Conservation (phyloP, 148 eudicot genomes). For the Mesembryanthemum crystallinum region DNA sequence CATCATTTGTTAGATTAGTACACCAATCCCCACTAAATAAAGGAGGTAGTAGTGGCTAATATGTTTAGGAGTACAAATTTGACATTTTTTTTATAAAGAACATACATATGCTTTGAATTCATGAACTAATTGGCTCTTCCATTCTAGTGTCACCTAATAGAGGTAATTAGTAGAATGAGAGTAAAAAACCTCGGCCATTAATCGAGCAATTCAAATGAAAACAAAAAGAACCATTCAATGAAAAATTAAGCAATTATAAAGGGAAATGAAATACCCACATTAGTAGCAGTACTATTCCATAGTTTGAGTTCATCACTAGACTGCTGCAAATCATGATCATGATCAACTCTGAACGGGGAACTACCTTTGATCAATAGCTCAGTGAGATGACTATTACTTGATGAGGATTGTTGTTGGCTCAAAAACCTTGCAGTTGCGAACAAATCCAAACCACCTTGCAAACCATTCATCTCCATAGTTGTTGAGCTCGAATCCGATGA, state of each 20-base stretch:
- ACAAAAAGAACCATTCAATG: too few relatives aligned
- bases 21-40: not conserved
- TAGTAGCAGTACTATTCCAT: slow-evolving; percentile 29
- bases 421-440: slow-evolving; percentile 38
- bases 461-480: slow-evolving; percentile 42
- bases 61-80: not conserved
- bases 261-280: slow-evolving; percentile 43
- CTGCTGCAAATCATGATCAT: slow-evolving; percentile 49
- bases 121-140: not conserved
- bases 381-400: slow-evolving; percentile 28
- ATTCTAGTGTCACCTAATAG: not conserved
- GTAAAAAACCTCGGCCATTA: too few relatives aligned
- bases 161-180: too few relatives aligned
- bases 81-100: not conserved
- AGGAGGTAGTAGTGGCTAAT: not conserved
- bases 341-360: slow-evolving; percentile 41
- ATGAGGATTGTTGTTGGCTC: slow-evolving; percentile 9
- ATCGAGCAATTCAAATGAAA: too few relatives aligned
- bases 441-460: slow-evolving; percentile 52
- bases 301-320: slow-evolving; percentile 34
- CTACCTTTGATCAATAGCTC: slow-evolving; percentile 34
- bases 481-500: slow-evolving; percentile 28
- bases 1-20: not conserved
- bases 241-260: not conserved
- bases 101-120: not conserved